Evolutionary conservation across 2,329 filamentous ascomycete genomes (phyloP).

Genomic region (Leptosphaerulina australis): DNA sequence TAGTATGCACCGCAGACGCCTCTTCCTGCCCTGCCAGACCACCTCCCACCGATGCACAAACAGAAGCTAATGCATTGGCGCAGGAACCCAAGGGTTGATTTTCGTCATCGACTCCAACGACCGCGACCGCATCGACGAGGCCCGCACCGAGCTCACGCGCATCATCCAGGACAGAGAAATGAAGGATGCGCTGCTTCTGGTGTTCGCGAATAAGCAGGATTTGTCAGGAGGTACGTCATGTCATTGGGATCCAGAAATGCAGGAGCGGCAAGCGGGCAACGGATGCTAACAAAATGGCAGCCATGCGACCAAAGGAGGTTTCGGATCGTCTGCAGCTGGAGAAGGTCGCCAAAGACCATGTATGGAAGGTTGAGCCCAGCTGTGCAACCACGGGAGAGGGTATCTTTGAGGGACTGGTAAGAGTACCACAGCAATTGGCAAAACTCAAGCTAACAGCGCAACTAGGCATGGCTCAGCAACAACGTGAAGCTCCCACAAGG

Average conservation of each 20-base stretch:
- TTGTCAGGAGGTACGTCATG: constrained; percentile 73
- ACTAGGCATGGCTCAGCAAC: constrained; percentile 56
- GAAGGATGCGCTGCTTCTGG: constrained; percentile 92
- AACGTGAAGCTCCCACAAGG: constrained; percentile 55
- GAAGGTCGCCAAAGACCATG: constrained; percentile 58
- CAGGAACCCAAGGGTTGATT: constrained; percentile 95
- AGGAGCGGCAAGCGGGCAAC: neutral
- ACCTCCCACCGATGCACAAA: neutral
- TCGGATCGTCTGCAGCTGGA: constrained; percentile 56
- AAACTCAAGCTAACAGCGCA: constrained; percentile 17
- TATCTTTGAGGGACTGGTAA: constrained; percentile 59
- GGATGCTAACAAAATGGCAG: constrained; percentile 36
- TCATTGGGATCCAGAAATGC: neutral
- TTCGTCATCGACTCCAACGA: constrained; percentile 99
- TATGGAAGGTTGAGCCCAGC: constrained; percentile 61
- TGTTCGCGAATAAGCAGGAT: constrained; percentile 99
- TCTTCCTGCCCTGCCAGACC: constrained; percentile 13
- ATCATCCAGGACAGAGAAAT: constrained; percentile 99
- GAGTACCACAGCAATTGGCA: constrained; percentile 10
- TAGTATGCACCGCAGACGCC: constrained; percentile 20
- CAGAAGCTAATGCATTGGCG: constrained; percentile 15
- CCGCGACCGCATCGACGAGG: constrained; percentile 96
- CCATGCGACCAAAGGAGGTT: constrained; percentile 59
- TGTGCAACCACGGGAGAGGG: constrained; percentile 60
- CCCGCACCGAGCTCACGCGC: constrained; percentile 92